These are phyloP conservation scores for Beta vulgaris DNA, from an alignment of 148 eudicot genomes.

Conservation along the genomic window DNA sequence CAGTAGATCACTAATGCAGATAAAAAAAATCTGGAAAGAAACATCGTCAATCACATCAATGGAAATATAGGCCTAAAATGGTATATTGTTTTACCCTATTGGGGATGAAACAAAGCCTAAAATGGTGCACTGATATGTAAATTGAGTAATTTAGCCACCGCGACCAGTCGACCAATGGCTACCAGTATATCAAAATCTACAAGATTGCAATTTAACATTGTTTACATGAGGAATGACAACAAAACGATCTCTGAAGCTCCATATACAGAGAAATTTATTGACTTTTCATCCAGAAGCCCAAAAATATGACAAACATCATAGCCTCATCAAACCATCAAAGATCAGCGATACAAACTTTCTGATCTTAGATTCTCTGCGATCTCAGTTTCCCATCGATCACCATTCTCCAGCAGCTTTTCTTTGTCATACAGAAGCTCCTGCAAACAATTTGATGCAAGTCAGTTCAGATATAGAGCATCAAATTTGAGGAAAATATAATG, in stretches of 20 bases:
- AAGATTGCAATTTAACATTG: conserved; percentile 2
- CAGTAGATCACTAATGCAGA: too few species aligned
- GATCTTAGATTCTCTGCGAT: conserved; percentile 95
- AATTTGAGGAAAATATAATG: neutral
- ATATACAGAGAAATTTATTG: conserved; percentile 27
- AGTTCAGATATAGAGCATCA: neutral
- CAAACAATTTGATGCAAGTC: conserved; percentile 8
- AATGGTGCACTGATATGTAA: neutral
- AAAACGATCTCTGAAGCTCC: conserved; percentile 23
- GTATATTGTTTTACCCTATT: neutral
- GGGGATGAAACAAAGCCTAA: neutral
- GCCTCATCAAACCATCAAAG: neutral
- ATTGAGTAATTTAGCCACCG: neutral
- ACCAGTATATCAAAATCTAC: conserved; percentile 22
- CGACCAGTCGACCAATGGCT: neutral
- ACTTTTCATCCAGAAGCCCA: conserved; percentile 13
- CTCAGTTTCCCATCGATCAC: conserved; percentile 98
- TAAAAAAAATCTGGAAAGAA: too few species aligned
- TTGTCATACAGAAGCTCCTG: conserved; percentile 97
- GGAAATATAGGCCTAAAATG: neutral
- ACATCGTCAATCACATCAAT: too few species aligned
- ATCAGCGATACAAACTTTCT: conserved; percentile 89
- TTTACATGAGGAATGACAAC: conserved; percentile 5
- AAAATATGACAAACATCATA: conserved; percentile 7
- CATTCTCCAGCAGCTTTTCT: conserved; percentile 97